Percentiles rank a stretch among this genome's conserved stretches.
phyloP scores from a whole-genome alignment of 106 monocot genomes.

The Agapanthus africanus region DNA sequence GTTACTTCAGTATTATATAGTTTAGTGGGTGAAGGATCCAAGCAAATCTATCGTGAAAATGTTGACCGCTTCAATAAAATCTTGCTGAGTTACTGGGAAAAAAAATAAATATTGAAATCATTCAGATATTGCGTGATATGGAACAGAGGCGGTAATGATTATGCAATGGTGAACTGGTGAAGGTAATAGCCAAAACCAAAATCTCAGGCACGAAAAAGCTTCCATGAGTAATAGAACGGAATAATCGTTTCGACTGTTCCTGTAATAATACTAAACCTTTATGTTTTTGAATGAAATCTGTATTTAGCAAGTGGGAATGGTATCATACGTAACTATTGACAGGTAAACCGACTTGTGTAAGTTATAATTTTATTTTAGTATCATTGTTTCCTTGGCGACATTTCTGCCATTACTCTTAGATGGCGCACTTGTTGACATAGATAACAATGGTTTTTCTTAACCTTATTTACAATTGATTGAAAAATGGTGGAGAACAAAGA shows the following conservation, averaged over 20 bases:
- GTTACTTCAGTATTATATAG: conserved; percentile 5
- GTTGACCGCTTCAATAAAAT: neutral
- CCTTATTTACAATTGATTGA: too few relatives aligned
- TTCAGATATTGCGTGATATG: conserved; percentile 1
- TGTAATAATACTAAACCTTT: neutral
- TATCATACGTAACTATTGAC: too few relatives aligned
- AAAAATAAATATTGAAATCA: neutral
- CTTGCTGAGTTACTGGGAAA: neutral
- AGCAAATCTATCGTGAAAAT: neutral
- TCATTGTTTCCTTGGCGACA: too few relatives aligned
- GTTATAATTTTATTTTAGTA: too few relatives aligned
- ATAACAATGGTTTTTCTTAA: too few relatives aligned
- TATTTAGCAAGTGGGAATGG: neutral
- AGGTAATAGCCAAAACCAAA: neutral
- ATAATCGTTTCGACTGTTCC: neutral
- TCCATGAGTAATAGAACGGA: neutral
- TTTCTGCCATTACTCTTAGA: too few relatives aligned
- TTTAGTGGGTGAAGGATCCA: neutral
- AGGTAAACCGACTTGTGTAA: too few relatives aligned
- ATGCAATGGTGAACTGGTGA: neutral
- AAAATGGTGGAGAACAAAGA: too few relatives aligned
- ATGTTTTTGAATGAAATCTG: neutral
- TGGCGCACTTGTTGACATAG: too few relatives aligned
- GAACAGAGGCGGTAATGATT: neutral
- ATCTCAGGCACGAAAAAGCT: neutral